phyloP scores from a whole-genome alignment of 371 early-diverging fungal genomes.

The Syncephalastrum racemosum region DNA sequence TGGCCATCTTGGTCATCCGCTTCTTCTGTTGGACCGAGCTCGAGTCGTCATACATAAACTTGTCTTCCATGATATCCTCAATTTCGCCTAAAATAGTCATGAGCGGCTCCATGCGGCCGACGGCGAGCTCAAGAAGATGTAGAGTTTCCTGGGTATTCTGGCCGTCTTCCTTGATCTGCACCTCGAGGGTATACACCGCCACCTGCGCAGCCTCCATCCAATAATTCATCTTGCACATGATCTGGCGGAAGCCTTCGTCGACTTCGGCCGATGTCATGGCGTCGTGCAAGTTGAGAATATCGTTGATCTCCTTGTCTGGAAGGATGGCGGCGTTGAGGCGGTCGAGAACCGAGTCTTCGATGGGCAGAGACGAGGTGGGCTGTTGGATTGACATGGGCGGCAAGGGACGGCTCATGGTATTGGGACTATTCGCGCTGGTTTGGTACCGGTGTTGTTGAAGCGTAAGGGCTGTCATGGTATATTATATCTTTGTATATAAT shows the following conservation, averaged over 20 bases:
- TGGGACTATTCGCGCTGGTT: background rate
- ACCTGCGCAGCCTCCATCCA: slow-evolving; percentile 59
- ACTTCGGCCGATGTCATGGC: slow-evolving; percentile 39
- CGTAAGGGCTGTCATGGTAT: slow-evolving; percentile 11
- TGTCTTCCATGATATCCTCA: slow-evolving; percentile 38
- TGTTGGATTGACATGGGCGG: slow-evolving; percentile 14
- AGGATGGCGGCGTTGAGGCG: slow-evolving; percentile 17
- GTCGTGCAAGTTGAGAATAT: slow-evolving; percentile 32
- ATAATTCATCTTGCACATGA: slow-evolving; percentile 32
- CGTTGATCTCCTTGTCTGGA: slow-evolving; percentile 35
- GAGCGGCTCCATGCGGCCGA: slow-evolving; percentile 51
- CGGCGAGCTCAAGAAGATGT: slow-evolving; percentile 36
- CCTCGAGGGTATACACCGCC: slow-evolving; percentile 52
- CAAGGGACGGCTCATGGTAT: background rate
- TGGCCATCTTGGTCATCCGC: slow-evolving; percentile 17
- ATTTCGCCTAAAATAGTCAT: slow-evolving; percentile 47
- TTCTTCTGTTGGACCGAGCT: slow-evolving; percentile 10
- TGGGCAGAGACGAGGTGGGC: slow-evolving; percentile 13
- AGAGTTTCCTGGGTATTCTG: slow-evolving; percentile 30
- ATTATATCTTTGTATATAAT: background rate
- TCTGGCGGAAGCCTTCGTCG: slow-evolving; percentile 30
- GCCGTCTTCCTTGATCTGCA: slow-evolving; percentile 40
- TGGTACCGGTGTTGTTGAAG: too few relatives aligned
- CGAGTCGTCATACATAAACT: slow-evolving; percentile 29
- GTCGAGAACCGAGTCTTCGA: slow-evolving; percentile 15